A percentile compares a stretch with the other conserved stretches of the same genome.
Conservation (phyloP, 495 filamentous ascomycete genomes). For the Aspergillus avenaceus region DNA sequence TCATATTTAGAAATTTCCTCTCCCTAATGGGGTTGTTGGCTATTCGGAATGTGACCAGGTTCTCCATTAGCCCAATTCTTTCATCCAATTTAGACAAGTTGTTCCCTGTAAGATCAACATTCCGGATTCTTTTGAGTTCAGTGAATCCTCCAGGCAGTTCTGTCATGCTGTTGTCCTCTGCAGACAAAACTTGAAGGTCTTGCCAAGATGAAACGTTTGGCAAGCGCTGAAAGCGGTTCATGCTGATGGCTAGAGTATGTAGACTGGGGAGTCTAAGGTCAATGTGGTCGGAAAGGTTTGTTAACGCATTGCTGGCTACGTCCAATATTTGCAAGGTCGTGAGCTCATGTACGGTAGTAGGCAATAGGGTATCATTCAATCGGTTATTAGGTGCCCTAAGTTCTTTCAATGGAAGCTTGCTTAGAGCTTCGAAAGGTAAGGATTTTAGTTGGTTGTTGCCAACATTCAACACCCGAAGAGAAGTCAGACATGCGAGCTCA, state of each 20-base stretch:
- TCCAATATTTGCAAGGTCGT: constrained; percentile 67
- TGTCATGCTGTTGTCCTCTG: constrained; percentile 75
- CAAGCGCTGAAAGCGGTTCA: constrained; percentile 69
- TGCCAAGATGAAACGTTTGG: constrained; percentile 70
- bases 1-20: constrained; percentile 75
- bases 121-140: constrained; percentile 59
- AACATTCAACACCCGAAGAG: constrained; percentile 71
- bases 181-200: constrained; percentile 64
- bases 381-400: constrained; percentile 76
- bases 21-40: constrained; percentile 85
- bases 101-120: constrained; percentile 80
- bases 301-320: constrained; percentile 69
- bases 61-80: constrained; percentile 76
- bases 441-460: constrained; percentile 67
- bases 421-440: constrained; percentile 66
- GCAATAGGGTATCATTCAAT: constrained; percentile 67
- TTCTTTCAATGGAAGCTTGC: constrained; percentile 65
- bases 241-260: constrained; percentile 66
- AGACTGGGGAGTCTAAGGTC: constrained; percentile 63
- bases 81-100: constrained; percentile 71
- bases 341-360: constrained; percentile 50
- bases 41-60: constrained; percentile 65
- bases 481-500: constrained; percentile 56
- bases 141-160: constrained; percentile 72
- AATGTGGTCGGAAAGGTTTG: constrained; percentile 45